A percentile compares a stretch with the other conserved stretches of the same genome.
phyloP scores from a whole-genome alignment of 441 rosid genomes.

The Lepidium campestre region DNA sequence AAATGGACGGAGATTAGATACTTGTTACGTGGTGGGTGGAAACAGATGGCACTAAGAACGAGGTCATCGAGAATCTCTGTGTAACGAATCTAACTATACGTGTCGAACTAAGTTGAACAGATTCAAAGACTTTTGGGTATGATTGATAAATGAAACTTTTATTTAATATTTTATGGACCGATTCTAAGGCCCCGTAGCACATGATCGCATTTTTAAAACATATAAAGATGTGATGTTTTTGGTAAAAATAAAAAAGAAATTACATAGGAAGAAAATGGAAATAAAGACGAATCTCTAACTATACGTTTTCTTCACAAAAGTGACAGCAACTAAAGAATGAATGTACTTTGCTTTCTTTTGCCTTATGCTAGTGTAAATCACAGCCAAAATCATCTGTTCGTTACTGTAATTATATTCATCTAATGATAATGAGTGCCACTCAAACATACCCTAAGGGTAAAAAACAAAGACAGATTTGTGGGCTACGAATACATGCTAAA shows the following conservation, averaged over 20 bases:
- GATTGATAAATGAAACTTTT: conserved; percentile 4
- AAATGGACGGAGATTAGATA: conserved; percentile 18
- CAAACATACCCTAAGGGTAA: neutral
- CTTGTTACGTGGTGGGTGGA: conserved; percentile 19
- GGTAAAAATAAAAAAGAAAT: neutral
- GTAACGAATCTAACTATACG: conserved; percentile 25
- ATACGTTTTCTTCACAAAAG: neutral
- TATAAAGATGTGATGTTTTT: neutral
- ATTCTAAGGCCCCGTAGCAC: conserved; percentile 6
- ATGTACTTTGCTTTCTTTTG: neutral
- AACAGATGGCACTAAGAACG: conserved; percentile 24
- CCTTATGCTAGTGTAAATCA: neutral
- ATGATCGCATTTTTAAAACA: neutral
- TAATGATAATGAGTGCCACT: neutral
- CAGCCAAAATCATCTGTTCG: neutral
- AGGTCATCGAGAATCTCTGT: conserved; percentile 26
- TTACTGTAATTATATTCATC: neutral
- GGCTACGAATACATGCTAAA: neutral
- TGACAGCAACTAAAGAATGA: neutral
- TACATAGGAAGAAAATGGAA: neutral
- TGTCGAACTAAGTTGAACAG: conserved; percentile 20
- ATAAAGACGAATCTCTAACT: neutral
- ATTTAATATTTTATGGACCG: conserved; percentile 8
- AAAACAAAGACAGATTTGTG: neutral
- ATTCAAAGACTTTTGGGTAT: conserved; percentile 12